Evolutionary conservation across 2,329 filamentous ascomycete species (phyloP), one percentile per base, ranked within the genome.

Genomic region (Lasiodiplodia sp.): DNA sequence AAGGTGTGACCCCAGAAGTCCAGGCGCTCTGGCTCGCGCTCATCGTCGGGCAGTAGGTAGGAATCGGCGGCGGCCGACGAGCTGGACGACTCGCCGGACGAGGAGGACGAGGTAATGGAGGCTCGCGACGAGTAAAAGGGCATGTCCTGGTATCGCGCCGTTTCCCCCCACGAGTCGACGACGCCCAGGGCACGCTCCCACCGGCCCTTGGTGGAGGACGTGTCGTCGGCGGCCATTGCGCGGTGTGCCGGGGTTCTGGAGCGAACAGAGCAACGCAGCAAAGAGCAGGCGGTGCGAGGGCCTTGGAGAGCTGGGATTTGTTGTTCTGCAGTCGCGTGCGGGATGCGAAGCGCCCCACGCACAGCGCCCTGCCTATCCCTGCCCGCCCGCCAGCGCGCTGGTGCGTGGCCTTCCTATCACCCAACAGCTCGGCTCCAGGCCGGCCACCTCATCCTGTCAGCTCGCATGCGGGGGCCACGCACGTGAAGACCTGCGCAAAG

Each of bases 101-200:
- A 84, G 70, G 82, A 84, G 72, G 78, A 79, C 72, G 77, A 79
- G 58, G 79, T 78, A 77, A 37, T 6, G 18, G 37, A 47, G 57
- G 4, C 38, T 16, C n/a, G 21, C 21, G 21, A 47, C n/a, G 57
- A 18, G 11, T 14, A 18, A 40, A 8, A 21, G 23, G 25, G 37
- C 12, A 14, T 10, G 16, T 63, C 47, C 47, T 52, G 60, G 60
- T 37, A 37, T n/a, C 47, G 60, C 18, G 60, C 47, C 18, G 47
- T 16, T 16, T 52, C 60, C 5, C 60, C 60, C 60, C 60, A 64
- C 11, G 60, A 52, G 25, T 64, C 60, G 60, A 64, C 40, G 23
- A 64, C 40, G 28, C 60, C 60, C 40, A 64, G 60, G 16, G 60
- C 60, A 64, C 60, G 60, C 60, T 64, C 60, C 60, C 60, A 64